Percentiles rank a stretch among this genome's conserved stretches.
These are phyloP conservation scores for Nadsonia starkeyi-henricii DNA, from an alignment of 1,139 yeast genomes.

Conservation along the genomic window DNA sequence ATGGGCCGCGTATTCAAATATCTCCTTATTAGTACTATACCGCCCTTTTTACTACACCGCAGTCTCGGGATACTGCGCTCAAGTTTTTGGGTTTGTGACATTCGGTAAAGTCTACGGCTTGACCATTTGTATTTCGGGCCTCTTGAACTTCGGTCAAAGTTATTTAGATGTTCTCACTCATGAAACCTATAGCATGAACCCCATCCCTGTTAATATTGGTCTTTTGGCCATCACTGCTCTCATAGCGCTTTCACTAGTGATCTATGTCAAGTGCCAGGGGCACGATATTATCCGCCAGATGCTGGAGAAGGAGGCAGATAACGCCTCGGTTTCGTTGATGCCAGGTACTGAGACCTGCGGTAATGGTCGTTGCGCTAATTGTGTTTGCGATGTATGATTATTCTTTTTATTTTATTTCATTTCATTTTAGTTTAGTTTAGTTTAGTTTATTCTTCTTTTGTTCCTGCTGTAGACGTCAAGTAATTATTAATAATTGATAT, in stretches of 20 bases:
- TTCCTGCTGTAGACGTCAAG: background rate
- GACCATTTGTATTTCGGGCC: slow-evolving; percentile 66
- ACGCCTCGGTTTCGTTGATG: slow-evolving; percentile 35
- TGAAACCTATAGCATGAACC: slow-evolving; percentile 51
- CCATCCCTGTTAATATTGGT: slow-evolving; percentile 55
- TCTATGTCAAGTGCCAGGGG: slow-evolving; percentile 43
- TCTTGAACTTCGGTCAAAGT: slow-evolving; percentile 60
- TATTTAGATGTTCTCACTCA: slow-evolving; percentile 59
- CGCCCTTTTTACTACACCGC: slow-evolving; percentile 90
- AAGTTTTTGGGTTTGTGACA: slow-evolving; percentile 83
- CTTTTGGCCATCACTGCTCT: slow-evolving; percentile 41
- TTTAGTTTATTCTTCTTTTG: background rate
- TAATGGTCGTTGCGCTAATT: slow-evolving; percentile 12
- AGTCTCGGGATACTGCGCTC: slow-evolving; percentile 80
- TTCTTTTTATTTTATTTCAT: background rate
- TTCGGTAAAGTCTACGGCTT: slow-evolving; percentile 90
- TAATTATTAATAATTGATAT: too few relatives aligned
- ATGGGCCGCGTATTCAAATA: slow-evolving; percentile 45
- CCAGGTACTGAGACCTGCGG: slow-evolving; percentile 24
- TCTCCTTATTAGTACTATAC: slow-evolving; percentile 59
- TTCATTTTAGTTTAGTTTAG: background rate
- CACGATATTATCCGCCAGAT: slow-evolving; percentile 34
- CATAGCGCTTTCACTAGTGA: slow-evolving; percentile 39
- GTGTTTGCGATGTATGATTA: slow-evolving; percentile 13
- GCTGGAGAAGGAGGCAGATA: slow-evolving; percentile 50